These are phyloP conservation scores for Arthrobotrys megalospora DNA, from an alignment of 2,329 filamentous ascomycete species.

Conservation along the genomic window DNA sequence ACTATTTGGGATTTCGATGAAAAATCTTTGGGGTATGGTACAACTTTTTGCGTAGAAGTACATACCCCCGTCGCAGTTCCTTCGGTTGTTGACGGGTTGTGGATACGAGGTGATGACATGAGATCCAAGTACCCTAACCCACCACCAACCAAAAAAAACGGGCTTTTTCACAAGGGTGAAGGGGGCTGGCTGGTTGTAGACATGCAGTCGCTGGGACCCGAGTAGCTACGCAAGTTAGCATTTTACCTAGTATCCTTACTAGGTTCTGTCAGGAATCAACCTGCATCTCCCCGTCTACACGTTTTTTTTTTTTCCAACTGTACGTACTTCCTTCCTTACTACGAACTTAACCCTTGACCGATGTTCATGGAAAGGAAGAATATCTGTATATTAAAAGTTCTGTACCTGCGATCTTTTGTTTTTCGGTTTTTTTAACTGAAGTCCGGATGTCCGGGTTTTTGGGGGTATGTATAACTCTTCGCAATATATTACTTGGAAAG, in stretches of 20 bases:
- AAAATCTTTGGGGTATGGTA: no score
- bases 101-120: conserved; percentile 26
- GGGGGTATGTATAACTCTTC: not conserved
- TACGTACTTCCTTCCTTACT: not conserved
- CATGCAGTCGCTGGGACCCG: not conserved
- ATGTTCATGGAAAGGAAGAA: no score
- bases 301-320: not conserved
- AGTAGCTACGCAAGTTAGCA: not conserved
- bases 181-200: no score
- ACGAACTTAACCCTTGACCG: no score
- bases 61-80: not conserved
- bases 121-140: not conserved
- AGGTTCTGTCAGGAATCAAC: not conserved
- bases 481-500: not conserved
- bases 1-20: no score
- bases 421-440: not conserved
- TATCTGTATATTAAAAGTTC: no score
- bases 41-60: not conserved
- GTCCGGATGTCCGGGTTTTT: conserved; percentile 6
- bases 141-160: not conserved
- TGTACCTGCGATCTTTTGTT: not conserved
- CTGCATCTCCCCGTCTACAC: conserved; percentile 8
- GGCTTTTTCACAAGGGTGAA: no score
- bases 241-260: not conserved
- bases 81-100: conserved; percentile 27